A percentile compares a stretch with the other conserved stretches of the same genome.
These are phyloP conservation scores for Pseudogymnoascus sp. DNA, from an alignment of 2,329 filamentous ascomycete genomes.

Conservation along the genomic window DNA sequence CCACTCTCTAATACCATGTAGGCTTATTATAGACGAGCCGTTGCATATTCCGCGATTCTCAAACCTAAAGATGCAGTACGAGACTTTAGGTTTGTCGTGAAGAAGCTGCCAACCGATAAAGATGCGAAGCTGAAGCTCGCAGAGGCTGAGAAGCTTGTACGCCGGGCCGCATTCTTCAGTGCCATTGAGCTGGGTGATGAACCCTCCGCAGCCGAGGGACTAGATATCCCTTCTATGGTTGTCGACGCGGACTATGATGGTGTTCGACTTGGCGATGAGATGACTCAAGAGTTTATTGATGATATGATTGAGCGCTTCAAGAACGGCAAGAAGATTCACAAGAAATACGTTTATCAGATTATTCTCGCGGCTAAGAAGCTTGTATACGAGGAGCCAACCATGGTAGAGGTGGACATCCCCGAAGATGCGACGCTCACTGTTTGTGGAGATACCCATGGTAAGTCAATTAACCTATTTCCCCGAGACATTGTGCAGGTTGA, in stretches of 20 bases:
- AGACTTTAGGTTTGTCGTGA: constrained; percentile 87
- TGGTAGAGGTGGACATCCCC: constrained; percentile 86
- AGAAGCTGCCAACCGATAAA: constrained; percentile 79
- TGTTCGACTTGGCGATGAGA: constrained; percentile 64
- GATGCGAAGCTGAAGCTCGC: constrained; percentile 85
- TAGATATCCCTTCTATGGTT: constrained; percentile 78
- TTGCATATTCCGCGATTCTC: constrained; percentile 85
- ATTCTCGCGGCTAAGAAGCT: constrained; percentile 83
- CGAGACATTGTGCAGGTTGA: not conserved
- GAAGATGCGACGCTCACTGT: constrained; percentile 77
- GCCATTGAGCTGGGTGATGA: constrained; percentile 92
- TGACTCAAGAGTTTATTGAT: constrained; percentile 95
- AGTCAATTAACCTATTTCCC: constrained; percentile 23
- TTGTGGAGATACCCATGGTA: constrained; percentile 94
- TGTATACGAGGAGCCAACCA: constrained; percentile 86
- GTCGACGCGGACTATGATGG: constrained; percentile 85
- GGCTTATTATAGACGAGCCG: constrained; percentile 90
- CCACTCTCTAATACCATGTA: constrained; percentile 32
- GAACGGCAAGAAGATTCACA: constrained; percentile 86
- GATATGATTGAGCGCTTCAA: constrained; percentile 98
- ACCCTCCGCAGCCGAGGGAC: constrained; percentile 81
- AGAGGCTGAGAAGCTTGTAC: constrained; percentile 92
- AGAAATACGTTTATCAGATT: constrained; percentile 97
- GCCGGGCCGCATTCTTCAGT: constrained; percentile 83
- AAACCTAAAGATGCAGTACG: constrained; percentile 79